Evolutionary conservation across 139 green algal genomes (phyloP).

Genomic region (Tetraselmis striata): DNA sequence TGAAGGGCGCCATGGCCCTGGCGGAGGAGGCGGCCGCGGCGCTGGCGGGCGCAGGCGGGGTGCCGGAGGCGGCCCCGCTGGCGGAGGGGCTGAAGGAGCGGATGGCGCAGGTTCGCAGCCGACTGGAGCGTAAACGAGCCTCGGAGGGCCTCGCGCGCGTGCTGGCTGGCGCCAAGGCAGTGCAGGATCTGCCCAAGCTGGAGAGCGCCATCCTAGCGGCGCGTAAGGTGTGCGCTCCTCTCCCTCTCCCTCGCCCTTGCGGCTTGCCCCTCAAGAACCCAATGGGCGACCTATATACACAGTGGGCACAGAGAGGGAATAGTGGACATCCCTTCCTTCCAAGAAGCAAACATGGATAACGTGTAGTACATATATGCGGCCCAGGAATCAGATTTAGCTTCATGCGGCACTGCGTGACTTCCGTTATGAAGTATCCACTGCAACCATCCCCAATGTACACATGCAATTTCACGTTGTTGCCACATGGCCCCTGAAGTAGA

Average conservation of each 20-base stretch:
- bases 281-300: too few relatives aligned
- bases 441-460: too few relatives aligned
- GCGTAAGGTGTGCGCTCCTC: conserved; percentile 36
- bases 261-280: neutral
- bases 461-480: too few relatives aligned
- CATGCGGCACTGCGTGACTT: too few relatives aligned
- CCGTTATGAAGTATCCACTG: too few relatives aligned
- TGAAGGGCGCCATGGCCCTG: conserved; percentile 27
- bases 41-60: conserved; percentile 21
- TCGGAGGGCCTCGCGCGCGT: conserved; percentile 51
- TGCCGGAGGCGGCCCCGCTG: neutral
- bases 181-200: conserved; percentile 57
- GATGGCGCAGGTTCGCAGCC: conserved; percentile 30
- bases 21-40: conserved; percentile 12
- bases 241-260: neutral
- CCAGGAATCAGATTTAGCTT: too few relatives aligned
- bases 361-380: too few relatives aligned
- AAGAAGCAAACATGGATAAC: too few relatives aligned
- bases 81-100: conserved; percentile 15
- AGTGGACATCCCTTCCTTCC: too few relatives aligned
- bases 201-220: conserved; percentile 62
- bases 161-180: conserved; percentile 24
- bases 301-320: too few relatives aligned
- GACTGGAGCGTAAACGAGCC: conserved; percentile 57
- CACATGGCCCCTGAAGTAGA: too few relatives aligned